Evolutionary conservation across 768 basidiomycete genomes (phyloP).

Genomic region (Trametes cubensis): DNA sequence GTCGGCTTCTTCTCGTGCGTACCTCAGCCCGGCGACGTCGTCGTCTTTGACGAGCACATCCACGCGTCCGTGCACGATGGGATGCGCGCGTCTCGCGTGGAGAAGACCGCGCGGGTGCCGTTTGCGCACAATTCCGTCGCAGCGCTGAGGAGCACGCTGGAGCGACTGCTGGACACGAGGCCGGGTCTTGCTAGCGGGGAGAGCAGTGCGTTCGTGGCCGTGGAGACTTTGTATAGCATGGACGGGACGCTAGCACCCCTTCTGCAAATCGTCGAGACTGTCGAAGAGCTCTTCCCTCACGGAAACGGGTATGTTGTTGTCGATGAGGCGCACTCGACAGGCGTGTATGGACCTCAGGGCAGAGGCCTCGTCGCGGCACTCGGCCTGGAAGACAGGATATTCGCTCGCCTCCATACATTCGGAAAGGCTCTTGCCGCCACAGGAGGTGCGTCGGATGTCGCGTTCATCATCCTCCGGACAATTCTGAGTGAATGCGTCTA

Average conservation of each 20-base stretch:
- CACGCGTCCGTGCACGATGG: conserved; percentile 94
- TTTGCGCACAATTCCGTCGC: conserved; percentile 77
- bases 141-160: conserved; percentile 50
- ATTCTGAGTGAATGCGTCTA: conserved; percentile 27
- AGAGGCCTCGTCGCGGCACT: conserved; percentile 71
- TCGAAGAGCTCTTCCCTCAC: conserved; percentile 62
- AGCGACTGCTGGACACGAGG: conserved; percentile 41
- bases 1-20: conserved; percentile 81
- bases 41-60: conserved; percentile 85
- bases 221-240: conserved; percentile 95
- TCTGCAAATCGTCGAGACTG: conserved; percentile 56
- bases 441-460: conserved; percentile 63
- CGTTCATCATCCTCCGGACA: not conserved
- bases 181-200: conserved; percentile 42
- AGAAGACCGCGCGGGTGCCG: conserved; percentile 39
- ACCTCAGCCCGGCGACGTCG: conserved; percentile 74
- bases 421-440: conserved; percentile 87
- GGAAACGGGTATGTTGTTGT: conserved; percentile 77
- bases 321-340: conserved; percentile 94
- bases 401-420: conserved; percentile 86
- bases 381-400: conserved; percentile 70
- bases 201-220: conserved; percentile 70
- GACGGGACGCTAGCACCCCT: conserved; percentile 91
- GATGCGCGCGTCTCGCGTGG: conserved; percentile 59
- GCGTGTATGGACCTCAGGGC: conserved; percentile 81